phyloP scores from a whole-genome alignment of 2,329 filamentous ascomycete species.

The Coleophoma eucalyptorum region DNA sequence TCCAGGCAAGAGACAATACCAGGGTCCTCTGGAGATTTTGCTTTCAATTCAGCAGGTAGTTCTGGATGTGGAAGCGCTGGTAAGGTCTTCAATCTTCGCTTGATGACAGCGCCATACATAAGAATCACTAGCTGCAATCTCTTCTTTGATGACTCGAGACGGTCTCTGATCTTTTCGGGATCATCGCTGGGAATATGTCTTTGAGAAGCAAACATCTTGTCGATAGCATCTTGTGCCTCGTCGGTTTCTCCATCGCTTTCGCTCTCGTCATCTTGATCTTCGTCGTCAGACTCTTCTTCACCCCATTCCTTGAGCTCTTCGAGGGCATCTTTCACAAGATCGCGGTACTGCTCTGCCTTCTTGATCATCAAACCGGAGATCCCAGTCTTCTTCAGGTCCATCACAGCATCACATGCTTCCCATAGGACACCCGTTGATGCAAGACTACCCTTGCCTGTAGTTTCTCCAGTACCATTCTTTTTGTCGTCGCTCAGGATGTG shows the following conservation, averaged over 20 bases:
- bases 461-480: constrained; percentile 36
- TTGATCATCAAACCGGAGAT: constrained; percentile 66
- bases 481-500: constrained; percentile 43
- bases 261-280: constrained; percentile 49
- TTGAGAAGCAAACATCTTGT: constrained; percentile 63
- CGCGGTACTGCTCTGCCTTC: constrained; percentile 71
- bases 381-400: constrained; percentile 60
- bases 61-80: constrained; percentile 37
- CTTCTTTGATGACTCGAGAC: constrained; percentile 60
- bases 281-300: constrained; percentile 63
- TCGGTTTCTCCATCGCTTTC: constrained; percentile 33
- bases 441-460: constrained; percentile 46
- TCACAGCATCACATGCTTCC: constrained; percentile 75
- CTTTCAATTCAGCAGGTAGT: constrained; percentile 24
- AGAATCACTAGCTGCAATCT: constrained; percentile 64
- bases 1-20: constrained; percentile 42
- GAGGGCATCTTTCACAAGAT: constrained; percentile 76
- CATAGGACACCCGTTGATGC: constrained; percentile 75
- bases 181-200: constrained; percentile 61
- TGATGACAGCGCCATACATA: constrained; percentile 66
- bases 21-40: constrained; percentile 9
- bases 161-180: constrained; percentile 58
- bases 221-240: constrained; percentile 54
- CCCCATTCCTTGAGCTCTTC: constrained; percentile 87
- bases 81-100: constrained; percentile 63